These are phyloP conservation scores for Alternaria sp. DNA, from an alignment of 2,329 filamentous ascomycete species.

Conservation along the genomic window DNA sequence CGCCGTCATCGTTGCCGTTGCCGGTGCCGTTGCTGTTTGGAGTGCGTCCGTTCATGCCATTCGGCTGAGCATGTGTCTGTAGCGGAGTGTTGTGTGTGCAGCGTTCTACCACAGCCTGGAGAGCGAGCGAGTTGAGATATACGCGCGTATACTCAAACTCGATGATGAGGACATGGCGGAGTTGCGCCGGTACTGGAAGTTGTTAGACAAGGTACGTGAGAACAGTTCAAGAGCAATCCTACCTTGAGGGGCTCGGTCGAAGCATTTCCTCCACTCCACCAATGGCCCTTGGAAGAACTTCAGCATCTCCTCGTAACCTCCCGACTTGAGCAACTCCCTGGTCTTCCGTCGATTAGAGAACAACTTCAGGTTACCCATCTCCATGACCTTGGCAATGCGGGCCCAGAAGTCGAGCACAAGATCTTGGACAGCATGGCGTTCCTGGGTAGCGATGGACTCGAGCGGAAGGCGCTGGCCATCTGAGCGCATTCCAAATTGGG, in stretches of 20 bases:
- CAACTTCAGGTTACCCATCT: conserved; percentile 84
- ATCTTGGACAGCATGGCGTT: conserved; percentile 56
- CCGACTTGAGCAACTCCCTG: conserved; percentile 84
- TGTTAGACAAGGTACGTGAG: conserved; percentile 23
- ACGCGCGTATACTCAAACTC: conserved; percentile 96
- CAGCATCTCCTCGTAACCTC: conserved; percentile 80
- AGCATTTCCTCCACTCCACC: conserved; percentile 78
- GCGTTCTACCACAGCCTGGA: conserved; percentile 93
- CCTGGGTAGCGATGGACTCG: conserved; percentile 46
- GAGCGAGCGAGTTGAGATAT: conserved; percentile 90
- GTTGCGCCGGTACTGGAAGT: conserved; percentile 59
- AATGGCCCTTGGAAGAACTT: conserved; percentile 82
- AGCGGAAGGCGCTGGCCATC: conserved; percentile 46
- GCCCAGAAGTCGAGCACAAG: conserved; percentile 84
- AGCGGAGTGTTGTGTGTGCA: conserved; percentile 75
- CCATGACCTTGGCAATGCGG: conserved; percentile 90
- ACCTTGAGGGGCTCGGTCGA: conserved; percentile 72
- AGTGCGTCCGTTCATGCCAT: conserved; percentile 25
- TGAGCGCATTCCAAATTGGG: conserved; percentile 43
- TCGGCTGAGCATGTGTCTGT: conserved; percentile 42
- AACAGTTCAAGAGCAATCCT: background rate
- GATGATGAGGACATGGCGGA: conserved; percentile 81
- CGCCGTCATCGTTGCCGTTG: conserved; percentile 43
- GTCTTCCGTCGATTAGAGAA: conserved; percentile 90
- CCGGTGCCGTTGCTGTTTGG: conserved; percentile 40